These are phyloP conservation scores for Phaeotremella fagi DNA, from an alignment of 768 basidiomycete species.

Conservation along the genomic window DNA sequence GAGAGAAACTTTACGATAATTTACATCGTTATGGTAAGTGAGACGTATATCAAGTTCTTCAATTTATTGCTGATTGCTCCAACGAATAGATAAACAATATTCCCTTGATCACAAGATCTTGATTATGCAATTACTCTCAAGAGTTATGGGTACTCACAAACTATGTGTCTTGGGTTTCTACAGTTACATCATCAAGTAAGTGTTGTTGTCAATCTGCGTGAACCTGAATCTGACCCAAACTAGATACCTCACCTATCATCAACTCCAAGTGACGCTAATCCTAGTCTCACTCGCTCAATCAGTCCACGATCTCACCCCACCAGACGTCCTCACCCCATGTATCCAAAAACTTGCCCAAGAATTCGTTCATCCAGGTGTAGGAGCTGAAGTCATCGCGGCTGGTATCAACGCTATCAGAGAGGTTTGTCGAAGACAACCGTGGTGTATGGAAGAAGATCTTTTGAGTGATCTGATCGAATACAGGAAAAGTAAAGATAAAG, in stretches of 20 bases:
- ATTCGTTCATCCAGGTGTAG: constrained; percentile 96
- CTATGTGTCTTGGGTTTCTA: constrained; percentile 91
- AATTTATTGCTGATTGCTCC: constrained; percentile 1
- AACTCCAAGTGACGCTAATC: constrained; percentile 86
- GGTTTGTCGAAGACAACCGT: constrained; percentile 88
- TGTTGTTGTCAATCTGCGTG: no score
- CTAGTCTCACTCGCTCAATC: constrained; percentile 91
- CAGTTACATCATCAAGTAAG: constrained; percentile 72
- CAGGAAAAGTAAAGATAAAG: constrained; percentile 89
- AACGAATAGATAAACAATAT: constrained; percentile 76
- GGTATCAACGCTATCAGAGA: constrained; percentile 95
- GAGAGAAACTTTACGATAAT: constrained; percentile 83
- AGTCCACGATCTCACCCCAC: constrained; percentile 90
- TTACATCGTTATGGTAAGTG: constrained; percentile 61
- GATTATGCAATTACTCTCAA: constrained; percentile 90
- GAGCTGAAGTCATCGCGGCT: constrained; percentile 88
- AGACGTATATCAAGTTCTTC: no score
- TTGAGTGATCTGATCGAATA: constrained; percentile 91
- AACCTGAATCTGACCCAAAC: background rate
- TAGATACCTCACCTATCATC: constrained; percentile 86
- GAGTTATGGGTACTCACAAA: constrained; percentile 89
- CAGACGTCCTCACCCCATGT: constrained; percentile 83
- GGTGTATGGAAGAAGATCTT: constrained; percentile 94
- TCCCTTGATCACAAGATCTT: constrained; percentile 95
- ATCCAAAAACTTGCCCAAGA: constrained; percentile 87